Base-by-base conservation (phyloP, 805 yeast genomes). In the Cyberlindnera lachancei region DNA sequence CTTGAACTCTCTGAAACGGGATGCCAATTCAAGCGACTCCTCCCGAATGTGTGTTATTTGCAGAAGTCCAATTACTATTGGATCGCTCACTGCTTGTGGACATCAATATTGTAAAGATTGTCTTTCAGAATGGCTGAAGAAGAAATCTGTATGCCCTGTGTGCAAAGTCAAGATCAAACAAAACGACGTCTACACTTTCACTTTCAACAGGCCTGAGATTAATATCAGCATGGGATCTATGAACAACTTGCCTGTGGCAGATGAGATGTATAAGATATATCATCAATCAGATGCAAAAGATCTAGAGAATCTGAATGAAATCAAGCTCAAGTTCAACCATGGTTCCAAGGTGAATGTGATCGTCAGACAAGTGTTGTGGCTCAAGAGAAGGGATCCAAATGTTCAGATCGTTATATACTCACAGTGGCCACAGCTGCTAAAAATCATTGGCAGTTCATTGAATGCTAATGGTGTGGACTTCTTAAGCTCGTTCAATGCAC, bases 331-430 rank as follows among this genome's bases (percentile, higher is more conserved):
- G 26, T 64, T 64, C 22, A 64, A 68, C 30, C 88, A 79, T 55
- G 95, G 97, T 9, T 73, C 95, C 2, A 92, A 92, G 50, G 74
- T 90, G 22, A 95, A 92, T 56, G 71, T 76, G 64, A 80, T 90
- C 25, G 68, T 87, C 8, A 73, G 78, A 45, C 86, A 84, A 38
- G 70, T 82, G 5, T 53, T 76, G 10, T 81, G 78, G 63, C 58
- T 90, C 31, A 71, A 74, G 31, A 50, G 63, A 4, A 56, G 64
- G 16, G 79, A 81, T 22, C 55, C 58, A 14, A 41, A 50, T 14
- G 60, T 55, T 5, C 96, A 92, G 55, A 79, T 90, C 26, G 79
- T 92, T 10, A 59, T 92, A 0, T 92, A 85, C 51, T 86, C 96
- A 14, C 97, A 88, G 53, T 90, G 94, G 88, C 67, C 75, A 16